A percentile compares a stretch with the other conserved stretches of the same genome.
These are phyloP conservation scores for Lactifluus hygrophoroides DNA, from an alignment of 768 basidiomycete genomes.

Conservation along the genomic window DNA sequence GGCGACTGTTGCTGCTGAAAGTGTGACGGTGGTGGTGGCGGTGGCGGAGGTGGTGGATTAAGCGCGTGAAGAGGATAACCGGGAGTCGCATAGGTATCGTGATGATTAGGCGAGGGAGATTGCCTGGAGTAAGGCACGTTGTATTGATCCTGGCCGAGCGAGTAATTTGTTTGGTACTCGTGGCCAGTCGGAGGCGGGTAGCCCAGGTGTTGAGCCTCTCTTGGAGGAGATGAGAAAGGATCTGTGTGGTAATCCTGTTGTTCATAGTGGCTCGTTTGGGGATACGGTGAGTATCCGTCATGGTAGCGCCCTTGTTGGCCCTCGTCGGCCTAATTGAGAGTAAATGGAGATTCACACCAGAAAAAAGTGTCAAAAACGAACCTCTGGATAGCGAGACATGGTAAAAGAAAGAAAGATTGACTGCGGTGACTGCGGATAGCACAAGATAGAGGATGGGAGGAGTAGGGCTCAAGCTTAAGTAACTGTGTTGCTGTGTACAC, in stretches of 20 bases:
- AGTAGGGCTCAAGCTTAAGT: background rate
- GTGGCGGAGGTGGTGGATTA: conserved; percentile 10
- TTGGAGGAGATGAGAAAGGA: conserved; percentile 33
- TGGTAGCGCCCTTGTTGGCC: conserved; percentile 55
- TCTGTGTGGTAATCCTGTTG: conserved; percentile 33
- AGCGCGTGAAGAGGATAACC: conserved; percentile 11
- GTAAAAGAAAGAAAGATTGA: background rate
- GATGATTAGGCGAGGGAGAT: conserved; percentile 24
- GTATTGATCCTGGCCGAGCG: conserved; percentile 21
- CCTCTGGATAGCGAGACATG: conserved; percentile 39
- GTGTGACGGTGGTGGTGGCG: background rate
- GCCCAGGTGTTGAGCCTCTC: background rate
- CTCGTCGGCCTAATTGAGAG: conserved; percentile 45
- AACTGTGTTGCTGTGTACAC: background rate
- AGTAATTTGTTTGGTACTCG: conserved; percentile 13
- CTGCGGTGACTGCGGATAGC: background rate
- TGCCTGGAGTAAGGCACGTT: conserved; percentile 15
- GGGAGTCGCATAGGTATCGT: conserved; percentile 7
- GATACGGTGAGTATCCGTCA: conserved; percentile 53
- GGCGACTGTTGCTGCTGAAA: background rate
- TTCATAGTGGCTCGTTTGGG: conserved; percentile 26
- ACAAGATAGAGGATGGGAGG: no score
- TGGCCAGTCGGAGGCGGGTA: conserved; percentile 19
- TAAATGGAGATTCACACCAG: background rate
- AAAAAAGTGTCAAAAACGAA: conserved; percentile 20